These are phyloP conservation scores for Pythium utonaiense DNA, from an alignment of 352 stramenopile species.

Conservation along the genomic window DNA sequence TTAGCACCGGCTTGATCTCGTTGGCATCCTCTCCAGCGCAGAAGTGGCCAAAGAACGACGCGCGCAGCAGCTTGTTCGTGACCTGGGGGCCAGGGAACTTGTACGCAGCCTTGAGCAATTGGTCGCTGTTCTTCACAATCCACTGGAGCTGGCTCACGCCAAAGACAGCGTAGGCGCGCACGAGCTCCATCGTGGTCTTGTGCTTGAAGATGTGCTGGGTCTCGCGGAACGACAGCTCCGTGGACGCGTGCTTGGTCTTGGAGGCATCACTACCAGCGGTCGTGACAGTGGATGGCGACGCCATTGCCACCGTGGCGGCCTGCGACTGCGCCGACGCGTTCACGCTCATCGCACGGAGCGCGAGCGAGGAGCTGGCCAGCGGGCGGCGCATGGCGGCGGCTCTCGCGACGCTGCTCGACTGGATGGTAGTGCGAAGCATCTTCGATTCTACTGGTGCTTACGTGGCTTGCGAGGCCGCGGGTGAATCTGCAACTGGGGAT, in stretches of 20 bases:
- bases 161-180: constrained; percentile 88
- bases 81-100: constrained; percentile 76
- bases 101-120: constrained; percentile 80
- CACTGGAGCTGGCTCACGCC: constrained; percentile 78
- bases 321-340: constrained; percentile 19
- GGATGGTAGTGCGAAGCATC: constrained; percentile 22
- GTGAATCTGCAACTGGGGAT: neutral
- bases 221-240: constrained; percentile 61
- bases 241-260: constrained; percentile 4
- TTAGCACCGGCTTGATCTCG: constrained; percentile 78
- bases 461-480: neutral
- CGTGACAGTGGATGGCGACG: constrained; percentile 3
- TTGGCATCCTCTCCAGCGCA: constrained; percentile 91
- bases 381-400: constrained; percentile 17
- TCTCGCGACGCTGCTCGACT: constrained; percentile 3
- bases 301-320: constrained; percentile 21
- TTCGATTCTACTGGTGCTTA: too few species aligned
- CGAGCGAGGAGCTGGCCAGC: neutral
- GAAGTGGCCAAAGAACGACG: constrained; percentile 98
- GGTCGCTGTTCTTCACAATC: constrained; percentile 87
- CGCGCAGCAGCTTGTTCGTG: constrained; percentile 87
- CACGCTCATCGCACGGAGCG: constrained; percentile 24
- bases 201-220: constrained; percentile 80
- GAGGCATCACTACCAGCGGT: neutral
- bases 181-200: constrained; percentile 82